Percentiles rank a stretch among this genome's conserved stretches.
phyloP scores from a whole-genome alignment of 2,329 filamentous ascomycete species.

The Pyrenochaeta sp. region DNA sequence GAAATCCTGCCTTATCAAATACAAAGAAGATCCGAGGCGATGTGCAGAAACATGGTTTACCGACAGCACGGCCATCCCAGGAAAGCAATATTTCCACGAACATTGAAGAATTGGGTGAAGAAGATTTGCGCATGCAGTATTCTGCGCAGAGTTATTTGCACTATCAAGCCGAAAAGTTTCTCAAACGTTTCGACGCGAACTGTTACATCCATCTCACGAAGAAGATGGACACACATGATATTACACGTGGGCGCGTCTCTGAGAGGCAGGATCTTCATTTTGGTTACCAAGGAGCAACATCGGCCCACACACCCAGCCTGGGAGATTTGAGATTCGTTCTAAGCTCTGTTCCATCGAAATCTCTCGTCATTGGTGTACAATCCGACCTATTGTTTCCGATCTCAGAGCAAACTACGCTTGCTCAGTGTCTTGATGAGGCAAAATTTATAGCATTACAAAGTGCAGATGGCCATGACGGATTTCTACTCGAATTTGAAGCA shows the following conservation, averaged over 20 bases:
- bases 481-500: slow-evolving; percentile 49
- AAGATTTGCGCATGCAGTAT: slow-evolving; percentile 52
- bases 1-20: slow-evolving; percentile 5
- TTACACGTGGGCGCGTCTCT: slow-evolving; percentile 27
- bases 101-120: background rate
- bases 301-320: slow-evolving; percentile 1
- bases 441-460: slow-evolving; percentile 37
- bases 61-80: slow-evolving; percentile 13
- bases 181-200: slow-evolving; percentile 51
- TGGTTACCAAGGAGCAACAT: too few relatives aligned
- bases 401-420: slow-evolving; percentile 44
- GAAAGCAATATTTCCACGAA: slow-evolving; percentile 6
- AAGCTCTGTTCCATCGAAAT: slow-evolving; percentile 25
- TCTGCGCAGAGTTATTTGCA: slow-evolving; percentile 50
- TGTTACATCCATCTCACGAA: slow-evolving; percentile 50
- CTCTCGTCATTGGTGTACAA: slow-evolving; percentile 48
- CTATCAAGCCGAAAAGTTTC: slow-evolving; percentile 52
- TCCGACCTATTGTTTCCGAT: slow-evolving; percentile 47
- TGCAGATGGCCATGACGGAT: slow-evolving; percentile 49
- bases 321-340: slow-evolving; percentile 35
- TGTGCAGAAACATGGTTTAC: background rate
- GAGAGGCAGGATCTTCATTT: too few relatives aligned
- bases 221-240: slow-evolving; percentile 53
- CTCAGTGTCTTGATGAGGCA: slow-evolving; percentile 38
- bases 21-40: background rate